Percentiles rank a stretch among this genome's conserved stretches.
Evolutionary conservation across 2,329 filamentous ascomycete species (phyloP).

Genomic region (Beauveria asiatica): DNA sequence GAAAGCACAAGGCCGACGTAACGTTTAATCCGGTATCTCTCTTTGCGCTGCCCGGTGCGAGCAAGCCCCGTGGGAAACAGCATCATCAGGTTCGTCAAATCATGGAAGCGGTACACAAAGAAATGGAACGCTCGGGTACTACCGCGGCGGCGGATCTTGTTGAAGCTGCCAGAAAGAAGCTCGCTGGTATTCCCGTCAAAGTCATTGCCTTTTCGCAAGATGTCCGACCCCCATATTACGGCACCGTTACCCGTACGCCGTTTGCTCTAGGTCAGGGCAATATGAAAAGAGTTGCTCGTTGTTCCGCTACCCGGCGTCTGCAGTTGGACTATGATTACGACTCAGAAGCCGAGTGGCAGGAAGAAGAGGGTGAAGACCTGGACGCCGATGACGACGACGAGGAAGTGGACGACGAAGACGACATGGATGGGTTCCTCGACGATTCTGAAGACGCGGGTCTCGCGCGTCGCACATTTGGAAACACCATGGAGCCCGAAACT

Average conservation of each 20-base stretch:
- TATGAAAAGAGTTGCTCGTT: constrained; percentile 42
- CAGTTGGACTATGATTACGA: constrained; percentile 75
- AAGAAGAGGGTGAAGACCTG: constrained; percentile 61
- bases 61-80: constrained; percentile 35
- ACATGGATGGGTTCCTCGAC: constrained; percentile 85
- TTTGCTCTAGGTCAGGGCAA: constrained; percentile 34
- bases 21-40: constrained; percentile 36
- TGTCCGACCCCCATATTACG: constrained; percentile 62
- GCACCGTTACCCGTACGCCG: constrained; percentile 58
- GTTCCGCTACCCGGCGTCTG: constrained; percentile 46
- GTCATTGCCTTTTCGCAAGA: constrained; percentile 54
- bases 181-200: constrained; percentile 54
- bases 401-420: constrained; percentile 67
- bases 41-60: constrained; percentile 33
- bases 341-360: constrained; percentile 81
- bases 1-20: constrained; percentile 34
- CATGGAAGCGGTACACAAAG: constrained; percentile 45
- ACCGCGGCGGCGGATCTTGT: constrained; percentile 22
- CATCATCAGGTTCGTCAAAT: constrained; percentile 51
- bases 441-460: constrained; percentile 64
- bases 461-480: constrained; percentile 50
- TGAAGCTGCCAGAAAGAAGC: constrained; percentile 27
- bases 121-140: constrained; percentile 31
- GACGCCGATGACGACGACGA: constrained; percentile 60
- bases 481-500: constrained; percentile 66